Percentiles rank a stretch among this genome's conserved stretches.
Conservation (phyloP, 305 asterid species). For the Solanum hybrid region DNA sequence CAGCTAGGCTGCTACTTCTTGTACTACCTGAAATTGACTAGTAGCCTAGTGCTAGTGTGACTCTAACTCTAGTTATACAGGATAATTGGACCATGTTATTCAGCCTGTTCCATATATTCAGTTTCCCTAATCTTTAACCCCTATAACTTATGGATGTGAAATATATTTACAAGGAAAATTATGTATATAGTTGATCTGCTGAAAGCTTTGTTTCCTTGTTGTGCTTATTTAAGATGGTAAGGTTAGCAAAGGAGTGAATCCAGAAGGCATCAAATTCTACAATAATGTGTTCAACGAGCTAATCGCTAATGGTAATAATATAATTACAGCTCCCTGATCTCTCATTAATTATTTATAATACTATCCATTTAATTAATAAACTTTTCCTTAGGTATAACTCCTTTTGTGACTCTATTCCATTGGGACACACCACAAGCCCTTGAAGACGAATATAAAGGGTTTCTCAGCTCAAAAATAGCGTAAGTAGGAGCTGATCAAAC, state of each 20-base stretch:
- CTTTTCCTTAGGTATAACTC: constrained; percentile 28
- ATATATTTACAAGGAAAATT: background rate
- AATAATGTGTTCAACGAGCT: background rate
- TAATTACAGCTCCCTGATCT: too few relatives aligned
- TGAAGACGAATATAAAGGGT: constrained; percentile 30
- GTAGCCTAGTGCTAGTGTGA: background rate
- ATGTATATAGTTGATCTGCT: background rate
- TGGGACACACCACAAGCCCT: constrained; percentile 2
- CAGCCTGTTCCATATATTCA: background rate
- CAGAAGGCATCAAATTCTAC: background rate
- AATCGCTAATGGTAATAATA: background rate
- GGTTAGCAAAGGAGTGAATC: background rate
- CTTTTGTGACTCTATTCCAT: constrained; percentile 49
- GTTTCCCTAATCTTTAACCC: background rate
- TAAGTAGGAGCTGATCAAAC: too few relatives aligned
- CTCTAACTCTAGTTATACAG: background rate
- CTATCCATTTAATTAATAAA: background rate
- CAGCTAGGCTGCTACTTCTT: background rate
- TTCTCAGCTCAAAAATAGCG: constrained; percentile 19
- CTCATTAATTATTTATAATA: too few relatives aligned
- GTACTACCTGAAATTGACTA: background rate
- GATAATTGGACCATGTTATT: background rate
- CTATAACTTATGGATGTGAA: background rate
- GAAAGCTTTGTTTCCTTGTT: background rate
- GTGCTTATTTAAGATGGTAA: background rate